Evolutionary conservation across 352 stramenopile species (phyloP).

Genomic region (Globisporangium splendens): DNA sequence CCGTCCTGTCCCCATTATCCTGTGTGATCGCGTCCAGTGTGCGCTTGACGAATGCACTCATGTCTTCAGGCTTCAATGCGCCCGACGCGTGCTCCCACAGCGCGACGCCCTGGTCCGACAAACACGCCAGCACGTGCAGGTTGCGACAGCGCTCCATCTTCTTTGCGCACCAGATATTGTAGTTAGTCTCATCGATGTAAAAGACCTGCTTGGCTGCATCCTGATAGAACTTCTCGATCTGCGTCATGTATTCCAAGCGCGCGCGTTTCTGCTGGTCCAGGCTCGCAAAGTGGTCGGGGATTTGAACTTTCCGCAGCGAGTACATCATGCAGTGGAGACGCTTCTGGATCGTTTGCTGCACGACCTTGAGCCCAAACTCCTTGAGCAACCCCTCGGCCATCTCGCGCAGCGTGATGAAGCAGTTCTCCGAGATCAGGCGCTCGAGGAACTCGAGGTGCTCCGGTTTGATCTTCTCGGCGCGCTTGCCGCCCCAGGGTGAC

Average conservation of each 20-base stretch:
- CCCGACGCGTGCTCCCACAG: slow-evolving; percentile 10
- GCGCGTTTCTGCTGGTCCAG: slow-evolving; percentile 7
- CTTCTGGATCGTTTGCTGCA: slow-evolving; percentile 17
- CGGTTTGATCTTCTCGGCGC: slow-evolving; percentile 19
- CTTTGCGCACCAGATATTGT: slow-evolving; percentile 19
- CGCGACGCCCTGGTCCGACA: slow-evolving; percentile 10
- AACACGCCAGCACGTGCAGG: slow-evolving; percentile 16
- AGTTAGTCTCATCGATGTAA: slow-evolving; percentile 18
- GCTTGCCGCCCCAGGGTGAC: slow-evolving; percentile 17
- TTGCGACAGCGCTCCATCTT: slow-evolving; percentile 19
- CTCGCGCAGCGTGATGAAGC: slow-evolving; percentile 17
- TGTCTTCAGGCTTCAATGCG: slow-evolving; percentile 5
- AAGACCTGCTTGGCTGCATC: slow-evolving; percentile 11
- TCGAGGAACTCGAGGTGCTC: slow-evolving; percentile 19
- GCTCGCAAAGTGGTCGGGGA: neutral
- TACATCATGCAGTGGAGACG: slow-evolving; percentile 16
- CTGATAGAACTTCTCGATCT: neutral
- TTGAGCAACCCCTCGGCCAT: slow-evolving; percentile 13
- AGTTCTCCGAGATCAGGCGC: slow-evolving; percentile 15
- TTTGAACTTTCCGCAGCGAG: slow-evolving; percentile 12
- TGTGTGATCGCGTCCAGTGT: slow-evolving; percentile 9
- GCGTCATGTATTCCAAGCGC: slow-evolving; percentile 1
- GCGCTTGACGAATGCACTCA: slow-evolving; percentile 10
- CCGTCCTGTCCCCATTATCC: neutral
- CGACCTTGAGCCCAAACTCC: slow-evolving; percentile 17